Evolutionary conservation across 139 green algal genomes (phyloP).

Genomic region (Coelastrella sp.): DNA sequence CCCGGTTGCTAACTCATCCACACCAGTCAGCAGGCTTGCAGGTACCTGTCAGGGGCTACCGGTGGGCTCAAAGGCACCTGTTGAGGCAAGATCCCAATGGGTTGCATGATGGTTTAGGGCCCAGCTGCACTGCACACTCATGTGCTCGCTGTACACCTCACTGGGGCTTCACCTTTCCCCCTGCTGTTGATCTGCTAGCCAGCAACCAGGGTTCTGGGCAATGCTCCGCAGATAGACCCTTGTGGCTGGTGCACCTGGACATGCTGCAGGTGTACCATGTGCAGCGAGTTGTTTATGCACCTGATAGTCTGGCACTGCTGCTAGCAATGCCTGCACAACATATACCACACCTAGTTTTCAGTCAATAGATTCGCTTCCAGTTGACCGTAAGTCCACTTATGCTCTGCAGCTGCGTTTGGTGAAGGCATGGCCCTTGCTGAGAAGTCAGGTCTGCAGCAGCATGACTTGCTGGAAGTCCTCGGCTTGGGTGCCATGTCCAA

Average conservation of each 20-base stretch:
- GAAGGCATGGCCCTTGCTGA: constrained; percentile 81
- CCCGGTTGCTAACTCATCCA: too few species aligned
- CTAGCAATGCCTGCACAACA: too few species aligned
- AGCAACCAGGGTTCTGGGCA: not conserved
- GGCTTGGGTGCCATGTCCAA: constrained; percentile 86
- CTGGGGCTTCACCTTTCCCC: too few species aligned
- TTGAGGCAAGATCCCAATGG: too few species aligned
- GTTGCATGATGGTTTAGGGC: too few species aligned
- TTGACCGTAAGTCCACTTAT: too few species aligned
- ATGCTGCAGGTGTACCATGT: not conserved
- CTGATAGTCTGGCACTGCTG: not conserved
- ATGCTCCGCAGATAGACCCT: not conserved
- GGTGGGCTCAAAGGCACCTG: too few species aligned
- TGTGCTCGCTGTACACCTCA: too few species aligned
- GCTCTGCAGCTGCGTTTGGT: constrained; percentile 20
- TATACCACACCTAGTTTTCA: not conserved
- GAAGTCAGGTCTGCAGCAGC: constrained; percentile 71
- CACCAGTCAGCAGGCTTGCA: too few species aligned
- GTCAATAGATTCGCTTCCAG: too few species aligned
- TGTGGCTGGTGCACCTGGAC: not conserved
- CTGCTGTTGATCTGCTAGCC: not conserved
- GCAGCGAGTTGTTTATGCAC: not conserved
- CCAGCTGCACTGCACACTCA: too few species aligned
- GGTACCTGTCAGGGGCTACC: too few species aligned
- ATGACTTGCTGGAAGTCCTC: constrained; percentile 91